Evolutionary conservation across 352 stramenopile genomes (phyloP).

Genomic region (Phytophthora foliorum): DNA sequence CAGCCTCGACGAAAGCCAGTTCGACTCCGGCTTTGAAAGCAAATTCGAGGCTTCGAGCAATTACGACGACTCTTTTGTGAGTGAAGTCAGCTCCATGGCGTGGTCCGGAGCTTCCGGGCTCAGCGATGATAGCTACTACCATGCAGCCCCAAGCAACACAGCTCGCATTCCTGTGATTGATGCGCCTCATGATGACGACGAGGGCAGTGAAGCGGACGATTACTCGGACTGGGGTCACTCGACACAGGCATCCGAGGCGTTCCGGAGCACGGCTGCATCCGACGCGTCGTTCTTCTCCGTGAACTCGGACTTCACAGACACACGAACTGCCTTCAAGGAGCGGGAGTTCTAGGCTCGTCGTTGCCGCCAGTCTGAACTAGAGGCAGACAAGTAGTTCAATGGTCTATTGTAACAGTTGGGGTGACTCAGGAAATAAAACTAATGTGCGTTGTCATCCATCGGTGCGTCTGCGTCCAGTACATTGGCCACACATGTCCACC

Average conservation of each 20-base stretch:
- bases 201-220: conserved; percentile 30
- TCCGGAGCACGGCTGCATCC: conserved; percentile 41
- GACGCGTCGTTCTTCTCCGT: conserved; percentile 49
- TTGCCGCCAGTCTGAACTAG: conserved; percentile 8
- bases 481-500: conserved; percentile 3
- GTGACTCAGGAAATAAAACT: conserved; percentile 44
- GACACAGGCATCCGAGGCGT: conserved; percentile 33
- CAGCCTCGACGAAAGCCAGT: conserved; percentile 27
- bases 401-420: conserved; percentile 42
- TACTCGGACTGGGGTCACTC: conserved; percentile 42
- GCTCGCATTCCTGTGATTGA: conserved; percentile 43
- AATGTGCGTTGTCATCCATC: conserved; percentile 36
- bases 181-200: conserved; percentile 35
- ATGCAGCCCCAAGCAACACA: conserved; percentile 30
- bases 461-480: background rate
- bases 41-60: conserved; percentile 28
- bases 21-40: conserved; percentile 9
- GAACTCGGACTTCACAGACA: conserved; percentile 45
- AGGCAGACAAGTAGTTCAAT: conserved; percentile 33
- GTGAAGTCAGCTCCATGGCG: conserved; percentile 42
- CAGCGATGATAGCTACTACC: conserved; percentile 46
- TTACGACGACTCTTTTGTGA: conserved; percentile 41
- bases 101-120: conserved; percentile 36
- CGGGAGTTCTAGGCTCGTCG: conserved; percentile 46
- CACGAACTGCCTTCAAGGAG: conserved; percentile 34